Base-by-base conservation (phyloP, 768 basidiomycete species). In the Rhizopogon salebrosus region DNA sequence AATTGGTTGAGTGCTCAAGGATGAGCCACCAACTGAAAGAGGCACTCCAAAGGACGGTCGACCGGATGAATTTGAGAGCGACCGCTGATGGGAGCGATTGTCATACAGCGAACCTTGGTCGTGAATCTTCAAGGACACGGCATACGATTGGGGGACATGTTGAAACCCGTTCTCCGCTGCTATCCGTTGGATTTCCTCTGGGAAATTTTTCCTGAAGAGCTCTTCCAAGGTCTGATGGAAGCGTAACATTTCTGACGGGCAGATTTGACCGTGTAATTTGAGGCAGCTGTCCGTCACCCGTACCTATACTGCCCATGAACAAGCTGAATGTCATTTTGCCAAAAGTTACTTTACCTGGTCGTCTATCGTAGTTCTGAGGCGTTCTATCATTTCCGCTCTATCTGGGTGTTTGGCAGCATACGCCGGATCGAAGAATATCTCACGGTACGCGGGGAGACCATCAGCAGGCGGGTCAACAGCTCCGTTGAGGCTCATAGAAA, bases 171-270 rank as follows among this genome's bases (percentile, higher is more conserved):
- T 65, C 39, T 72, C 87, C 6, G 85, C 75, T 1, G 76, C 79
- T 41, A 93, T 72, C 4, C 87, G 82, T 46, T 80, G 78, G 41
- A 93, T 87, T 64, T 93, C 91, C 35, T 92, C 91, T 3, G 80
- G 69, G 71, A 91, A 93, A 62, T 91, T 91, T 67, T 87, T 89
- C 51, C 75, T 80, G 75, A 92, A 93, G 69, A 93, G 87, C 55
- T 80, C 84, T 64, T 90, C 86, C 41, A 98, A 75, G 0, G 92
- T 92, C 54, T 87, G 85, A 64, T 98, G 95, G 79, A 98, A 98
- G 4, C 84, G 80, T n/a, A 87, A 72, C 79, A 97, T 95, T 65
- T 94, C 92, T 11, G 83, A 79, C 0, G 90, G 82, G 64, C 92
- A 94, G 27, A 95, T 71, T 41, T 83, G 77, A 2, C 83, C 84